Conservation (phyloP, 805 yeast species). For the Saccharomycopsis amapae region DNA sequence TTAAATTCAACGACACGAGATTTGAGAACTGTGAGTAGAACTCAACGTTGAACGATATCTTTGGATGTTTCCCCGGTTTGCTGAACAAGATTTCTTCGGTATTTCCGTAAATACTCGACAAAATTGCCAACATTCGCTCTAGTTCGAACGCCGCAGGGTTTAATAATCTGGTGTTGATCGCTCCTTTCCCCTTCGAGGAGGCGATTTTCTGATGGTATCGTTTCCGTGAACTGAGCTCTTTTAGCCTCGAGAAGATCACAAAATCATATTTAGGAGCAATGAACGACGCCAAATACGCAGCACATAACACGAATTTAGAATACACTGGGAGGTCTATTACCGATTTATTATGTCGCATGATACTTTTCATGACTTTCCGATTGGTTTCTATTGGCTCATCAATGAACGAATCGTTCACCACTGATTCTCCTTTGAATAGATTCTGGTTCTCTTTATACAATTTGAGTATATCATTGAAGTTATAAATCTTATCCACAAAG, state of each 20-base stretch:
- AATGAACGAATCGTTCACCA: neutral
- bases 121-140: conserved; percentile 38
- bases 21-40: conserved; percentile 37
- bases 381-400: neutral
- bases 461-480: conserved; percentile 9
- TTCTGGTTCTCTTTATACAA: conserved; percentile 9
- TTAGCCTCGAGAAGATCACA: conserved; percentile 34
- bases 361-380: neutral
- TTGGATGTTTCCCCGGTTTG: neutral
- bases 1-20: conserved; percentile 34
- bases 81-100: conserved; percentile 24
- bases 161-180: conserved; percentile 33
- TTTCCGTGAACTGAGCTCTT: conserved; percentile 7
- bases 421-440: conserved; percentile 11
- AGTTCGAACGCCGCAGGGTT: conserved; percentile 37
- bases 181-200: conserved; percentile 6
- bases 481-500: neutral
- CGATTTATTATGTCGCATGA: neutral
- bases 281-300: conserved; percentile 39
- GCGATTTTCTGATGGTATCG: neutral
- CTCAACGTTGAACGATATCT: conserved; percentile 28
- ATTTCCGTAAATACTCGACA: conserved; percentile 35
- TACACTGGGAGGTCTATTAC: conserved; percentile 32
- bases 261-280: conserved; percentile 35
- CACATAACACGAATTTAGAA: conserved; percentile 37